These are phyloP conservation scores for Trichoderma sp. DNA, from an alignment of 2,329 filamentous ascomycete species.

Conservation along the genomic window DNA sequence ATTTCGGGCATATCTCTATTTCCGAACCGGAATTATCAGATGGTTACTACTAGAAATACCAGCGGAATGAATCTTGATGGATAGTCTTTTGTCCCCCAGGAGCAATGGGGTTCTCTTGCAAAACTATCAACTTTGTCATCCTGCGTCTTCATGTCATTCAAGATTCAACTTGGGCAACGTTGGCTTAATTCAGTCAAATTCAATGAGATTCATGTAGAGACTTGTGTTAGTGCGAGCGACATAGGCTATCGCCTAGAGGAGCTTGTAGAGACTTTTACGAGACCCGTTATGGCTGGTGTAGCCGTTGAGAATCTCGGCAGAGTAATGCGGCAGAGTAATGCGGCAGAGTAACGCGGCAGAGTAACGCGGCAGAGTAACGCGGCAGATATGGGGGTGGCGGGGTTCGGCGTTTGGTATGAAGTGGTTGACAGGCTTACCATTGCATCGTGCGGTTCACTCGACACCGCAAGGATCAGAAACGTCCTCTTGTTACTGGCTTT, in stretches of 20 bases:
- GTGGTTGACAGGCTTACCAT: too few relatives aligned
- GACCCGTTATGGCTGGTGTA: too few relatives aligned
- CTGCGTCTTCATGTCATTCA: not conserved
- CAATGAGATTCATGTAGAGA: not conserved
- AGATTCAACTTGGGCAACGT: not conserved
- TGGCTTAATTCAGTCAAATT: not conserved
- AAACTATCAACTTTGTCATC: not conserved
- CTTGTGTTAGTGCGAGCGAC: not conserved
- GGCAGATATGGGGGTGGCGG: too few relatives aligned
- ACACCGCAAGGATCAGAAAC: not conserved
- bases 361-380: too few relatives aligned
- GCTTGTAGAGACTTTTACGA: too few relatives aligned
- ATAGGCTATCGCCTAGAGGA: too few relatives aligned
- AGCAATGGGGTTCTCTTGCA: not conserved
- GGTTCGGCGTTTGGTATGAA: too few relatives aligned
- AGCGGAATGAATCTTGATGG: not conserved
- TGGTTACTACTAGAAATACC: not conserved
- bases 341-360: too few relatives aligned
- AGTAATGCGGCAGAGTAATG: too few relatives aligned
- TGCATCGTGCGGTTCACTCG: not conserved
- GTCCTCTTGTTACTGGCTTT: not conserved
- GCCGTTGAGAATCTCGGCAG: too few relatives aligned
- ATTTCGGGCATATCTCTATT: not conserved
- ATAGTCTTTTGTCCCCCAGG: not conserved
- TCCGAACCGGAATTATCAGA: not conserved